A percentile compares a stretch with the other conserved stretches of the same genome.
These are phyloP conservation scores for Rhododendron vialii DNA, from an alignment of 148 eudicot species.

Conservation along the genomic window DNA sequence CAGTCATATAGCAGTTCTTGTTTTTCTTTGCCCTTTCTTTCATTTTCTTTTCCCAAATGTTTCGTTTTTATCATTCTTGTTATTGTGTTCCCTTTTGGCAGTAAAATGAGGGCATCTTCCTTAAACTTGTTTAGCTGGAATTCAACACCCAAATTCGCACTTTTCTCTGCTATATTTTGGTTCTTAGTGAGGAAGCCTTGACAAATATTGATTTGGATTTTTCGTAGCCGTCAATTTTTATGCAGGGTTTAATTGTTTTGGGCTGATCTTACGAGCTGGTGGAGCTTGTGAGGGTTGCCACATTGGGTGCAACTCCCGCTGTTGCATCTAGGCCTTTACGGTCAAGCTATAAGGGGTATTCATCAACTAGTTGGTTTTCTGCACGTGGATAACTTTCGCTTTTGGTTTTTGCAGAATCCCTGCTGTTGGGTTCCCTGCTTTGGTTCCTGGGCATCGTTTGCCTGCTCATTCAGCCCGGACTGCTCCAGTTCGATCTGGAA, in stretches of 20 bases:
- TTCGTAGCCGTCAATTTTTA: background rate
- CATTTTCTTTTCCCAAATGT: background rate
- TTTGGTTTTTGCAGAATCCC: conserved; percentile 67
- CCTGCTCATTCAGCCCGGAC: conserved; percentile 51
- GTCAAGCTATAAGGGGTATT: background rate
- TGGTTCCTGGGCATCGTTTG: conserved; percentile 85
- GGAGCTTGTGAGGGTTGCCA: background rate
- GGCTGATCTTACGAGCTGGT: background rate
- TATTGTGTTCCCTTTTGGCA: background rate
- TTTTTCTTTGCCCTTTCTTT: background rate
- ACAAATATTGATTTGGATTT: background rate
- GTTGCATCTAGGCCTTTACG: background rate
- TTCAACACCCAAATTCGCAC: background rate
- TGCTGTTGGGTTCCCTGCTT: conserved; percentile 99
- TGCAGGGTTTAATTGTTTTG: background rate
- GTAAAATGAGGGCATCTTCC: background rate
- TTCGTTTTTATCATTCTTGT: background rate
- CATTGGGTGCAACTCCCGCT: background rate
- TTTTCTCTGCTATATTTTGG: background rate
- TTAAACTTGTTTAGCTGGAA: background rate
- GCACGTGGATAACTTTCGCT: background rate
- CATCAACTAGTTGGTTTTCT: background rate
- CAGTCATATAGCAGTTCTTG: background rate
- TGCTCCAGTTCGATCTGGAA: conserved; percentile 40
- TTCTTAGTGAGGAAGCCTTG: background rate